phyloP scores from a whole-genome alignment of 371 early-diverging fungal genomes.

The Mortierella sp. region DNA sequence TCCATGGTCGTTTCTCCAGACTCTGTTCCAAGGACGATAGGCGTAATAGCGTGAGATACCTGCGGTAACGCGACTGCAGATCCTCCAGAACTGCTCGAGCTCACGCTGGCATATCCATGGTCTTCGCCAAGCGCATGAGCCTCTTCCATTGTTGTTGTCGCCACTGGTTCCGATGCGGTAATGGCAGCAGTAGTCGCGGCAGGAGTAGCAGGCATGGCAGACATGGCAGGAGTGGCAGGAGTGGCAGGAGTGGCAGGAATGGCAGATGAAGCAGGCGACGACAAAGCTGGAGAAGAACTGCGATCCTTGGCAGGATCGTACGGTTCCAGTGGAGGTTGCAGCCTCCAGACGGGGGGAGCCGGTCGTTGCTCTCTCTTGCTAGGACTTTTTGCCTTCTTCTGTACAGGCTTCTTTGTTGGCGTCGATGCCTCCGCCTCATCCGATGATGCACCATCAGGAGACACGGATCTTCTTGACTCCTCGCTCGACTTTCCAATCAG shows the following conservation, averaged over 20 bases:
- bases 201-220: background rate
- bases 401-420: constrained; percentile 14
- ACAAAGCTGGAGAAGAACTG: background rate
- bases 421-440: constrained; percentile 19
- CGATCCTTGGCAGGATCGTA: constrained; percentile 14
- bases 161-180: background rate
- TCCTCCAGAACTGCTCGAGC: background rate
- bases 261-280: background rate
- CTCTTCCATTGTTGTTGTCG: background rate
- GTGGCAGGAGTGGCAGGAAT: background rate
- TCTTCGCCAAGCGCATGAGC: background rate
- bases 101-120: background rate
- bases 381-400: background rate
- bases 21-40: background rate
- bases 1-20: background rate
- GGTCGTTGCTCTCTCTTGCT: constrained; percentile 3
- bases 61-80: background rate
- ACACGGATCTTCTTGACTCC: background rate
- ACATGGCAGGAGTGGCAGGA: no score
- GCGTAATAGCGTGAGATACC: background rate
- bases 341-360: constrained; percentile 13
- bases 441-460: constrained; percentile 13
- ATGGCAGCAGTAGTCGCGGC: background rate
- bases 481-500: constrained; percentile 2
- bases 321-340: constrained; percentile 11